A percentile compares a stretch with the other conserved stretches of the same genome.
Evolutionary conservation across 2,329 filamentous ascomycete genomes (phyloP).

Genomic region (Phialemonium atrogriseum): DNA sequence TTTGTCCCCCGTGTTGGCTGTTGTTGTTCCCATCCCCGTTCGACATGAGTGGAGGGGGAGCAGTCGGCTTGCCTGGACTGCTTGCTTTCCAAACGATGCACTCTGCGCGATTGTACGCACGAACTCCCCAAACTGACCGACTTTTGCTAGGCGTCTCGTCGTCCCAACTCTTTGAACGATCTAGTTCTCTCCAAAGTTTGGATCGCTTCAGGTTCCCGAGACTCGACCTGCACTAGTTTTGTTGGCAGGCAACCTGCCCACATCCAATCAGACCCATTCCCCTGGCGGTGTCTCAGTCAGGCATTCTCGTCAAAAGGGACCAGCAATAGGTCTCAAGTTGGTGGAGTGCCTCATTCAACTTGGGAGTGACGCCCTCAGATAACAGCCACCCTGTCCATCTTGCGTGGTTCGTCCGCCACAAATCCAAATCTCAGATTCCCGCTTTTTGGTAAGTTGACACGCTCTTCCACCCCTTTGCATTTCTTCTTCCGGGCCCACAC

Average conservation of each 20-base stretch:
- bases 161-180: conserved; percentile 21
- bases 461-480: neutral
- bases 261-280: neutral
- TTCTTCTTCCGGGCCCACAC: neutral
- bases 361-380: neutral
- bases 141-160: too few species aligned
- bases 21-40: too few species aligned
- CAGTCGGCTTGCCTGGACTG: too few species aligned
- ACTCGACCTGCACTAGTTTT: neutral
- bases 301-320: too few species aligned
- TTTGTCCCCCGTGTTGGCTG: too few species aligned
- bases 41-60: too few species aligned
- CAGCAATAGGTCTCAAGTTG: too few species aligned
- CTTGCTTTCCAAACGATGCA: too few species aligned
- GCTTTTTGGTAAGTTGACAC: neutral
- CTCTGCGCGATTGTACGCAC: too few species aligned
- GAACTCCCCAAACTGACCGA: too few species aligned
- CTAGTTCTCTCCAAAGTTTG: neutral
- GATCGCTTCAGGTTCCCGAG: neutral
- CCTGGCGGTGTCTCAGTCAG: neutral
- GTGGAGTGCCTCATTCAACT: too few species aligned
- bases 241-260: neutral
- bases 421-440: neutral
- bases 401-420: neutral
- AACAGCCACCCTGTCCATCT: too few species aligned